Evolutionary conservation across 2,329 filamentous ascomycete species (phyloP), one percentile per base, ranked within the genome.

Genomic region (Diplodia intermedia): DNA sequence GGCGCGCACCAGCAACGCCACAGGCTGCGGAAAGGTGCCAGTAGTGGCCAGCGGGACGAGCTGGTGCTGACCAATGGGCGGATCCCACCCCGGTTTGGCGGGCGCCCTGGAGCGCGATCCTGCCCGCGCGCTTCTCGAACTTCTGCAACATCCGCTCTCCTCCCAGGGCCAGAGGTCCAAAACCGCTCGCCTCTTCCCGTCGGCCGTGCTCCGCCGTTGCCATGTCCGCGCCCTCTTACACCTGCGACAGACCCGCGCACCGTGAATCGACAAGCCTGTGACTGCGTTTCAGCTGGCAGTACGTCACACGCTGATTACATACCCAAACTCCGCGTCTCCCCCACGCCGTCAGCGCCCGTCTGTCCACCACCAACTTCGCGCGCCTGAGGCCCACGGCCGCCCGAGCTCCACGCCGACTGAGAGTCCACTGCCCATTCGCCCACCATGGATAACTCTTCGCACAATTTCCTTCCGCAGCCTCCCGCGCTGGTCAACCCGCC

Each of bases 401-500:
- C 47, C 36, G 20, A 38, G 18, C 26, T 23, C 31, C 20, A 18
- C 56, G 38, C 38, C 38, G 12, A 54, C 62, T 29, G 20, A 26
- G 38, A 49, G 26, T 4, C 40, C 9, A 23, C 38, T 38, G 20
- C 54, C 33, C 50, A 43, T 20, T 49, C 49, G 49, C 67, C 61
- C 72, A 66, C 70, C 72, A 79, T 79, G 77, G 76, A 79, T 69
- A 69, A 75, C 68, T 67, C 65, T 11, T 53, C 66, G 11, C 66
- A 62, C 75, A 65, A 62, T 29, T 61, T 68, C 78, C 78, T 69
- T 70, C 70, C 70, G 31, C 68, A 70, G 26, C 72, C 74, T 29
- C 78, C 75, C 70, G 76, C 75, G 68, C 73, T 79, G 66, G 78
- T 77, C 72, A 79, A 80, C 71, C 77, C 75, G 66, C 78, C 77